phyloP scores from a whole-genome alignment of 306 rosid species.

The Hylodesmum podocarpum region DNA sequence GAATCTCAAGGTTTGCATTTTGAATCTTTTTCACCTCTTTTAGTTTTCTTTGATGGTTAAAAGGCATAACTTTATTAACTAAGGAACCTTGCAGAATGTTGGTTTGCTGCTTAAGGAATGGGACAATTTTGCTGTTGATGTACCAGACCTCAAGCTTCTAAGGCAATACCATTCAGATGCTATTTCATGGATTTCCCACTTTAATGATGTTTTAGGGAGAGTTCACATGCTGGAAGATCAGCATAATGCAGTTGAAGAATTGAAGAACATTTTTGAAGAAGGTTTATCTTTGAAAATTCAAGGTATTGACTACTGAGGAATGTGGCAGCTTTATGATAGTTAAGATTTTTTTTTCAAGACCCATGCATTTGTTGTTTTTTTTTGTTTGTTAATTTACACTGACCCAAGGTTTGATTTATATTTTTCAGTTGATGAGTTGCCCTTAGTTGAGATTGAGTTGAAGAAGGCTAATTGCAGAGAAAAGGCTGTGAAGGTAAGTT shows the following conservation, averaged over 20 bases:
- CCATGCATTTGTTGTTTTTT: conserved; percentile 25
- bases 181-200: conserved; percentile 63
- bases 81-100: conserved; percentile 59
- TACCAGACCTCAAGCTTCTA: conserved; percentile 78
- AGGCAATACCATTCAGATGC: conserved; percentile 65
- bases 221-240: conserved; percentile 58
- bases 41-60: conserved; percentile 7
- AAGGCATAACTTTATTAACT: conserved; percentile 26
- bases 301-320: conserved; percentile 61
- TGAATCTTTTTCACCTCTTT: conserved; percentile 4
- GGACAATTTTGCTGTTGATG: conserved; percentile 52
- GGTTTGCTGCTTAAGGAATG: conserved; percentile 67
- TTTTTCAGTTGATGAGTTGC: conserved; percentile 79
- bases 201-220: conserved; percentile 51
- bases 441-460: conserved; percentile 75
- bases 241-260: conserved; percentile 56
- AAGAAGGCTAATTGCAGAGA: conserved; percentile 79
- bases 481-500: conserved; percentile 62
- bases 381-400: conserved; percentile 30
- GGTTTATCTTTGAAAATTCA: conserved; percentile 80
- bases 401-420: conserved; percentile 32
- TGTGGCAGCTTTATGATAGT: conserved; percentile 14
- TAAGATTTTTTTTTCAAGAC: not conserved
- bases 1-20: conserved; percentile 61
- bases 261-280: conserved; percentile 54